Evolutionary conservation across 495 filamentous ascomycete genomes (phyloP).

Genomic region (Cairneyella variabilis): DNA sequence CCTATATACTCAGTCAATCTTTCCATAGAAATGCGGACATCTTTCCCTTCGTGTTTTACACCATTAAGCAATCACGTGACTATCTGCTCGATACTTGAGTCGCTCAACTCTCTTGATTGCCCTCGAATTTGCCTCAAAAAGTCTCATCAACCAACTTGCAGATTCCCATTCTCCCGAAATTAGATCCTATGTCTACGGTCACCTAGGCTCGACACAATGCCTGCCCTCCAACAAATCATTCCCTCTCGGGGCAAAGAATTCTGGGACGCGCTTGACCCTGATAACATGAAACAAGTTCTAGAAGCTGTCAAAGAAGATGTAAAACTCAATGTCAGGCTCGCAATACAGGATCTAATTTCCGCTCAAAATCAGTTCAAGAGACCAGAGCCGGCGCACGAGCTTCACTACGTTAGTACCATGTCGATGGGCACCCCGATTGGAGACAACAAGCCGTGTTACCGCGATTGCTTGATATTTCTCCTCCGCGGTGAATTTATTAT

Average conservation of each 20-base stretch:
- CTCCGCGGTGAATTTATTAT: slow-evolving; percentile 10
- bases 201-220: too few relatives aligned
- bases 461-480: slow-evolving; percentile 16
- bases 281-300: slow-evolving; percentile 9
- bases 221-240: slow-evolving; percentile 9
- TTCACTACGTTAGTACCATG: slow-evolving; percentile 9
- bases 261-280: slow-evolving; percentile 11
- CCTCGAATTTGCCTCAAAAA: too few relatives aligned
- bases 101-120: too few relatives aligned
- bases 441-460: slow-evolving; percentile 11
- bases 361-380: slow-evolving; percentile 7
- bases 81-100: too few relatives aligned
- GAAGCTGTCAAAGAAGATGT: slow-evolving; percentile 10
- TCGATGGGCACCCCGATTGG: not conserved
- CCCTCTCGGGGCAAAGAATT: slow-evolving; percentile 12
- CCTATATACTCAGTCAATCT: too few relatives aligned
- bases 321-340: slow-evolving; percentile 3
- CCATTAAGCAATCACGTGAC: too few relatives aligned
- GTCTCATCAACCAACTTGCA: too few relatives aligned
- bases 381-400: slow-evolving; percentile 9
- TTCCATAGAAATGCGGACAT: too few relatives aligned
- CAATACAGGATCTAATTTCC: slow-evolving; percentile 11
- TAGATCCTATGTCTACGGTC: too few relatives aligned
- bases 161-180: too few relatives aligned
- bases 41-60: too few relatives aligned